Base-by-base conservation (phyloP, 1,284 basidiomycete species). In the Pseudozyma sp. region DNA sequence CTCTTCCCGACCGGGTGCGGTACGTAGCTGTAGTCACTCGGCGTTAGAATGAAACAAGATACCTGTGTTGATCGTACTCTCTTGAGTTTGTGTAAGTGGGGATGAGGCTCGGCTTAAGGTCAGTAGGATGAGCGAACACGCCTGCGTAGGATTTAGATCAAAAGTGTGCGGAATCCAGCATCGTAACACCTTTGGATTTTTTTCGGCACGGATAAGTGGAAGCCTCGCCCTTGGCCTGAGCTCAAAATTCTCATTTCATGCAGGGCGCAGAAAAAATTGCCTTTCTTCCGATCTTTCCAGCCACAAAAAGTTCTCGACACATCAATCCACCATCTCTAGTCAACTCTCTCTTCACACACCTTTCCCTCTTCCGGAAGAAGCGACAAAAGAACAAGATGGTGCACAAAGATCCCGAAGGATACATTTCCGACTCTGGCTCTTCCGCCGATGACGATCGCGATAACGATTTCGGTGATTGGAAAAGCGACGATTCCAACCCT, bases 401-500 rank as follows among this genome's bases (percentile, higher is more conserved):
- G n/a, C 71, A 77, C 56, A 72, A 70, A 51, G 63, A 60, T 49
- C 53, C 58, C 13, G 60, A 66, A 48, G 59, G 62, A 42, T 65
- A 67, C 61, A 39, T 58, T 18, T 63, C 64, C 10, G 65, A 10
- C 35, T 62, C 61, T 1, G 57, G 45, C 48, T 64, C 64, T 11
- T 73, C 67, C 40, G 64, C 70, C n/a, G 50, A 58, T 16, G 66
- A 67, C 38, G 73, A 73, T 31, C 43, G 52, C 13, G 73, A 78
- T 54, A 51, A 80, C 63, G 74, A 77, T 39, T 78, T 69, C 35
- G 76, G 74, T 31, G 76, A 76, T 21, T 75, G 67, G 67, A 16
- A 42, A 12, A 67, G 68, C 8, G 67, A 70, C 49, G 63, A 47
- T 4, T 43, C 44, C 53, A 64, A 70, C 44, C 55, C 71, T 1